Conservation (phyloP, 495 filamentous ascomycete species). For the Pyronema domesticum region DNA sequence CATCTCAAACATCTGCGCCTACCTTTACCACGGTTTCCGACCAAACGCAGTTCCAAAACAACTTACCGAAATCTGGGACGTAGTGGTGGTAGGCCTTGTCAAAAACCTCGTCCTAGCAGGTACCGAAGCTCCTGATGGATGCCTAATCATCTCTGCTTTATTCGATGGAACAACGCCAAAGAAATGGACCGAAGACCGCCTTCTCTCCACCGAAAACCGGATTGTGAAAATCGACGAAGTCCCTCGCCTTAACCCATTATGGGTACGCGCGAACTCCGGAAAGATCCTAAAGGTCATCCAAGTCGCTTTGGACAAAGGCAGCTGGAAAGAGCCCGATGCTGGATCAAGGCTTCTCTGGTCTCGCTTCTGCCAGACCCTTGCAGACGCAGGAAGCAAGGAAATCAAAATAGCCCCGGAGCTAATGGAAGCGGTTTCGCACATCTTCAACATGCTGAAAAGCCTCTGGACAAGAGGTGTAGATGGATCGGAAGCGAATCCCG, state of each 20-base stretch:
- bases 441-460: slow-evolving; percentile 46
- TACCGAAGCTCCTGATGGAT: slow-evolving; percentile 32
- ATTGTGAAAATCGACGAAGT: slow-evolving; percentile 51
- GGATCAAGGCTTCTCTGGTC: slow-evolving; percentile 48
- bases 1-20: slow-evolving; percentile 50
- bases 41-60: slow-evolving; percentile 43
- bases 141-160: slow-evolving; percentile 47
- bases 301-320: slow-evolving; percentile 39
- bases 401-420: slow-evolving; percentile 74
- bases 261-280: slow-evolving; percentile 55
- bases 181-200: slow-evolving; percentile 54
- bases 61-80: slow-evolving; percentile 64
- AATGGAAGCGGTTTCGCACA: slow-evolving; percentile 54
- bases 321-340: slow-evolving; percentile 29
- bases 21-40: slow-evolving; percentile 74
- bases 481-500: slow-evolving; percentile 7
- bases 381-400: slow-evolving; percentile 68
- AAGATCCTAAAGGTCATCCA: slow-evolving; percentile 47
- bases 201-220: slow-evolving; percentile 33
- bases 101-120: slow-evolving; percentile 29
- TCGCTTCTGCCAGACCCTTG: slow-evolving; percentile 47
- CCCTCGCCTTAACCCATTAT: slow-evolving; percentile 62
- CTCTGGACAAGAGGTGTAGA: slow-evolving; percentile 40
- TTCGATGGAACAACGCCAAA: slow-evolving; percentile 47
- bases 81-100: slow-evolving; percentile 44